Percentiles rank a stretch among this genome's conserved stretches.
These are phyloP conservation scores for Phytophthora pisi DNA, from an alignment of 352 stramenopile species.

Conservation along the genomic window DNA sequence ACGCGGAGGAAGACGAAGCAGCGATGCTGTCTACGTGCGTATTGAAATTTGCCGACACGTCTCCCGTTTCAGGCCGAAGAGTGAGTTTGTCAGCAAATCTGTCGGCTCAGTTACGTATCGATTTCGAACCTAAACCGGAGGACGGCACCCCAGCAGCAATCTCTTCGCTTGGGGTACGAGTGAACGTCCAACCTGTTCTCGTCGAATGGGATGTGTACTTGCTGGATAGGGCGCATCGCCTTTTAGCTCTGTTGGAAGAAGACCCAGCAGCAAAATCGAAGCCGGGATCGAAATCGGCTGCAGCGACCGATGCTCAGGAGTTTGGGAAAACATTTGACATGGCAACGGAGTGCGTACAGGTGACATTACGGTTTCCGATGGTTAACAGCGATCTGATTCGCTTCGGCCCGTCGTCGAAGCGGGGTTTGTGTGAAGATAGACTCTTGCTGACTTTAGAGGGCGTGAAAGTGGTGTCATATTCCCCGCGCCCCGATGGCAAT, in stretches of 20 bases:
- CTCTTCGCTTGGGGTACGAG: constrained; percentile 58
- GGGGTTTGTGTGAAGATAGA: constrained; percentile 84
- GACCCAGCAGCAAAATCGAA: constrained; percentile 31
- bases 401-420: constrained; percentile 78
- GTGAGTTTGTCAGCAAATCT: constrained; percentile 73
- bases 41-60: constrained; percentile 66
- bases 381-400: constrained; percentile 84
- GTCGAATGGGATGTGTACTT: constrained; percentile 91
- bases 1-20: constrained; percentile 63
- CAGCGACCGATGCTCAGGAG: constrained; percentile 14
- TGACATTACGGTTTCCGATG: constrained; percentile 85
- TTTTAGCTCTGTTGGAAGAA: constrained; percentile 79
- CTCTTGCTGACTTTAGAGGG: constrained; percentile 71
- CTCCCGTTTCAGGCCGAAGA: constrained; percentile 58
- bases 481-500: constrained; percentile 7
- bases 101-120: constrained; percentile 69
- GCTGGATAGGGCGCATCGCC: constrained; percentile 72
- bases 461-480: constrained; percentile 55
- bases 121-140: constrained; percentile 46
- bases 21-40: constrained; percentile 66
- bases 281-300: constrained; percentile 1
- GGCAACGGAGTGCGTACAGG: constrained; percentile 71
- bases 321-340: constrained; percentile 70
- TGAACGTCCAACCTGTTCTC: constrained; percentile 77
- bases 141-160: constrained; percentile 30